phyloP scores from a whole-genome alignment of 2,329 filamentous ascomycete species.

The Chrysosporium keratinophilum region DNA sequence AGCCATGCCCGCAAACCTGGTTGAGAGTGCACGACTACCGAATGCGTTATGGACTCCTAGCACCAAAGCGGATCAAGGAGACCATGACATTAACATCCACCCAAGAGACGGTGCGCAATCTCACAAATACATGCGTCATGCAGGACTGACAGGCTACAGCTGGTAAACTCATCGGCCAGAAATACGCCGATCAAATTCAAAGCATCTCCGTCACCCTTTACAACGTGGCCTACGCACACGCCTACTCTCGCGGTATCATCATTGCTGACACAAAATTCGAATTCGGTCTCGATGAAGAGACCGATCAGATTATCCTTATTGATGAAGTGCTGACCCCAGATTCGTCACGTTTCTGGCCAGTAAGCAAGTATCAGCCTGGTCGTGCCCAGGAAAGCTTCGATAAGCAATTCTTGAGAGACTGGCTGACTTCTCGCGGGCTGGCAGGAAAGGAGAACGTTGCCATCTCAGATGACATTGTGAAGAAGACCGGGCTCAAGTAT shows the following conservation, averaged over 20 bases:
- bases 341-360: slow-evolving; percentile 78
- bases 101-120: slow-evolving; percentile 48
- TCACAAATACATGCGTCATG: neutral
- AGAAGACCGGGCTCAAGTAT: slow-evolving; percentile 62
- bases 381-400: slow-evolving; percentile 74
- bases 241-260: slow-evolving; percentile 52
- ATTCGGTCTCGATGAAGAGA: slow-evolving; percentile 58
- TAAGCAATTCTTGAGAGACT: slow-evolving; percentile 77
- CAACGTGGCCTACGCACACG: slow-evolving; percentile 38
- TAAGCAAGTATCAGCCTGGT: slow-evolving; percentile 60
- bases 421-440: slow-evolving; percentile 61
- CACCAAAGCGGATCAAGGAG: slow-evolving; percentile 71
- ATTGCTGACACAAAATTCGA: slow-evolving; percentile 71
- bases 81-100: slow-evolving; percentile 78
- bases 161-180: slow-evolving; percentile 52
- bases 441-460: slow-evolving; percentile 63
- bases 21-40: slow-evolving; percentile 58
- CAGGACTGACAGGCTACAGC: slow-evolving; percentile 27
- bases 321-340: slow-evolving; percentile 83
- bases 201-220: slow-evolving; percentile 56
- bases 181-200: slow-evolving; percentile 56
- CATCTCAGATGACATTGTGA: slow-evolving; percentile 61
- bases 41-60: slow-evolving; percentile 68
- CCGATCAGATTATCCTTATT: slow-evolving; percentile 60
- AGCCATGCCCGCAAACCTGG: slow-evolving; percentile 54